These are phyloP conservation scores for Sclerotinia glacialis DNA, from an alignment of 2,329 filamentous ascomycete species.

Conservation along the genomic window DNA sequence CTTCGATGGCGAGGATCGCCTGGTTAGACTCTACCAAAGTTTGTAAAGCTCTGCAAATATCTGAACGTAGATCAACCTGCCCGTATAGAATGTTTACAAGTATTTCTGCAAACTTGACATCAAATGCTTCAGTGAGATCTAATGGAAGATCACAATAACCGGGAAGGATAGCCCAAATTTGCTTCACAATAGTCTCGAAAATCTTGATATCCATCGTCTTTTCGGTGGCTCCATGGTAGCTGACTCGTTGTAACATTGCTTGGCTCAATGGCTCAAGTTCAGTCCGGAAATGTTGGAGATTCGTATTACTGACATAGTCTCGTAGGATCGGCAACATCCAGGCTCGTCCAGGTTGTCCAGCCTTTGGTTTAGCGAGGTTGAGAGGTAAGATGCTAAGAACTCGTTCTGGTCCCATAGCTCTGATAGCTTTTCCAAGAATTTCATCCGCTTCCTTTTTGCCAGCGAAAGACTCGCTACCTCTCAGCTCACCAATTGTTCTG, in stretches of 20 bases:
- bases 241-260: slow-evolving; percentile 80
- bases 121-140: slow-evolving; percentile 73
- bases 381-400: slow-evolving; percentile 80
- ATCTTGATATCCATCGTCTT: slow-evolving; percentile 98
- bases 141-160: slow-evolving; percentile 93
- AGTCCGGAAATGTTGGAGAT: slow-evolving; percentile 76
- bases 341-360: slow-evolving; percentile 78
- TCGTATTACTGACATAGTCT: slow-evolving; percentile 86
- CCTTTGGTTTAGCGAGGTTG: slow-evolving; percentile 75
- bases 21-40: slow-evolving; percentile 90
- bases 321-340: slow-evolving; percentile 93
- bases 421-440: slow-evolving; percentile 82
- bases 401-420: slow-evolving; percentile 83
- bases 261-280: slow-evolving; percentile 90
- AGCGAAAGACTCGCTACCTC: slow-evolving; percentile 81
- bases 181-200: slow-evolving; percentile 92
- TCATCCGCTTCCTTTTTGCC: slow-evolving; percentile 94
- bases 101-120: slow-evolving; percentile 85
- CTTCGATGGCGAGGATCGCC: slow-evolving; percentile 68
- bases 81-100: slow-evolving; percentile 89
- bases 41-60: slow-evolving; percentile 83
- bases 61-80: slow-evolving; percentile 80
- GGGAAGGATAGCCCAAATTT: slow-evolving; percentile 90
- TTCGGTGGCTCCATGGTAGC: slow-evolving; percentile 76
- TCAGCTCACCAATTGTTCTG: slow-evolving; percentile 79